A percentile compares a stretch with the other conserved stretches of the same genome.
Conservation (phyloP, 768 basidiomycete species). For the button mushroom (Agaricus bisporus) region DNA sequence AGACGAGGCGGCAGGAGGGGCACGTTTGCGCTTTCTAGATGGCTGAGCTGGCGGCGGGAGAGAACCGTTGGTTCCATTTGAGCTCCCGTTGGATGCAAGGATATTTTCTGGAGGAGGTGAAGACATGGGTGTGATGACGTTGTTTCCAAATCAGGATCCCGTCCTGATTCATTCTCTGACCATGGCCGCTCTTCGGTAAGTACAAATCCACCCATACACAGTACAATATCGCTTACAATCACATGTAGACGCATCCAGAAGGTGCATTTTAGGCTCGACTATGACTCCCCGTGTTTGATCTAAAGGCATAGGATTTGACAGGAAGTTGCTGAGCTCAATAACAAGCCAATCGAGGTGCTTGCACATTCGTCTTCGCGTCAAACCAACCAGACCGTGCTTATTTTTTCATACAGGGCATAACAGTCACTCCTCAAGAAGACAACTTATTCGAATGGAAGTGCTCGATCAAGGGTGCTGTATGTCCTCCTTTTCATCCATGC, state of each 20-base stretch:
- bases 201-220: conserved; percentile 4
- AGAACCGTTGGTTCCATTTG: conserved; percentile 26
- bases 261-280: conserved; percentile 29
- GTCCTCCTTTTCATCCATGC: conserved; percentile 18
- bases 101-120: conserved; percentile 8
- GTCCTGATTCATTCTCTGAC: not conserved
- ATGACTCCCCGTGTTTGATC: conserved; percentile 1
- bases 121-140: conserved; percentile 4
- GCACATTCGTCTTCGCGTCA: conserved; percentile 7
- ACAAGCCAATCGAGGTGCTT: conserved; percentile 58
- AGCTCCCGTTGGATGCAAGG: conserved; percentile 8
- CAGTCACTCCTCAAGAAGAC: conserved; percentile 58
- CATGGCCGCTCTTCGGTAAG: conserved; percentile 38
- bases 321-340: conserved; percentile 62
- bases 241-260: conserved; percentile 65
- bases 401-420: conserved; percentile 44
- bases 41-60: conserved; percentile 26
- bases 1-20: conserved; percentile 41
- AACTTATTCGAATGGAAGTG: conserved; percentile 79
- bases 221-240: conserved; percentile 16
- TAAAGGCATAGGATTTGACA: conserved; percentile 22
- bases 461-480: conserved; percentile 64
- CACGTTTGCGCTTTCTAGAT: conserved; percentile 53
- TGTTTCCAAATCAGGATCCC: conserved; percentile 4
- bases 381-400: conserved; percentile 8